These are phyloP conservation scores for Botrytis byssoidea DNA, from an alignment of 2,329 filamentous ascomycete species.

Conservation along the genomic window DNA sequence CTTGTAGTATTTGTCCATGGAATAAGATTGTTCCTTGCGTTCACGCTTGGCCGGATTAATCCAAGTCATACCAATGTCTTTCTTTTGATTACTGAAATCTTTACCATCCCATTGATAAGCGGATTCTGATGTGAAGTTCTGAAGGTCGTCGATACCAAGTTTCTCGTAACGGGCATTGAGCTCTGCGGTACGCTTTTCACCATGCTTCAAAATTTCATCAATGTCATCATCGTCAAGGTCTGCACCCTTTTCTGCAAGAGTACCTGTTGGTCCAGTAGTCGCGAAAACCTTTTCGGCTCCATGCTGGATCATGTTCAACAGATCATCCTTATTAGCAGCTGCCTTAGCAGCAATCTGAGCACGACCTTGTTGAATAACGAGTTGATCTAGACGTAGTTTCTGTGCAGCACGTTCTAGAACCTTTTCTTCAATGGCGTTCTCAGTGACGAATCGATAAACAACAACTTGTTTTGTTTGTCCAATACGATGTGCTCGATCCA, in stretches of 20 bases:
- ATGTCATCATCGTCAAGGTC: slow-evolving; percentile 86
- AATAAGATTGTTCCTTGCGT: slow-evolving; percentile 96
- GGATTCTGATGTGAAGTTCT: slow-evolving; percentile 96
- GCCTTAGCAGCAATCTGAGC: slow-evolving; percentile 88
- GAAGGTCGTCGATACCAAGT: slow-evolving; percentile 91
- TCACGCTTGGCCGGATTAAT: slow-evolving; percentile 98
- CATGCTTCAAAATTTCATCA: slow-evolving; percentile 79
- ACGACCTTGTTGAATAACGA: slow-evolving; percentile 96
- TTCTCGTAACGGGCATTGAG: slow-evolving; percentile 95
- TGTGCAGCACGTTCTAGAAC: slow-evolving; percentile 95
- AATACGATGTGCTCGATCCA: slow-evolving; percentile 98
- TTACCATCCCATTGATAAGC: slow-evolving; percentile 99
- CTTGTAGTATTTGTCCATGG: slow-evolving; percentile 98
- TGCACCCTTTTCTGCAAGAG: slow-evolving; percentile 56
- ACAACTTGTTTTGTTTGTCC: slow-evolving; percentile 97
- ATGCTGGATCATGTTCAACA: slow-evolving; percentile 97
- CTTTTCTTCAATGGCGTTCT: slow-evolving; percentile 98
- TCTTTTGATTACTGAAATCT: slow-evolving; percentile 88
- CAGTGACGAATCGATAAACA: slow-evolving; percentile 95
- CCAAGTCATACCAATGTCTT: slow-evolving; percentile 90
- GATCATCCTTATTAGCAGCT: slow-evolving; percentile 91
- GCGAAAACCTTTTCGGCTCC: slow-evolving; percentile 94
- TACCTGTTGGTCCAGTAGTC: slow-evolving; percentile 63
- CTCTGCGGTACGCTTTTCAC: slow-evolving; percentile 84
- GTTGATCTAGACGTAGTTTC: slow-evolving; percentile 91